These are phyloP conservation scores for Alternaria solani DNA, from an alignment of 2,329 filamentous ascomycete species.

Conservation along the genomic window DNA sequence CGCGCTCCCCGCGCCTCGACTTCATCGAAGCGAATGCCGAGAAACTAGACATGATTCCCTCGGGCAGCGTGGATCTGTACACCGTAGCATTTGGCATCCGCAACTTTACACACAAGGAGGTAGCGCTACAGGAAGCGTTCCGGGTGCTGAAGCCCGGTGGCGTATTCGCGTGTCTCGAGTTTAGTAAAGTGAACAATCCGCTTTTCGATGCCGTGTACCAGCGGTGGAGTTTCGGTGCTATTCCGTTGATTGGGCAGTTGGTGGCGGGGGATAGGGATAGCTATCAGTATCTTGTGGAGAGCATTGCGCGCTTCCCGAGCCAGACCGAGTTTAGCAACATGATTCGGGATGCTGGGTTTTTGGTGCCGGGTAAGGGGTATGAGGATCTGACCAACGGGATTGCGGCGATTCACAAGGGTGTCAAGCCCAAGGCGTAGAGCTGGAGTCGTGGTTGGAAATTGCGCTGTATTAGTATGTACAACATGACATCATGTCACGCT, in stretches of 20 bases:
- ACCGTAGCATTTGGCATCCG: slow-evolving; percentile 97
- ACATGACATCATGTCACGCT: not conserved
- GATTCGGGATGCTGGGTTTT: slow-evolving; percentile 85
- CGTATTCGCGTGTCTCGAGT: slow-evolving; percentile 96
- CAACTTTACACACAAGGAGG: slow-evolving; percentile 93
- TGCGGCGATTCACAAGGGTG: slow-evolving; percentile 94
- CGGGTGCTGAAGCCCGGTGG: slow-evolving; percentile 93
- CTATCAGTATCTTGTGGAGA: slow-evolving; percentile 98
- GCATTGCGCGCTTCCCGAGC: slow-evolving; percentile 89
- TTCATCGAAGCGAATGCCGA: slow-evolving; percentile 95
- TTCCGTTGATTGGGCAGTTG: slow-evolving; percentile 92
- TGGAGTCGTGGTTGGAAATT: not conserved
- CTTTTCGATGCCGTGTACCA: slow-evolving; percentile 89
- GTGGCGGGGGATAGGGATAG: slow-evolving; percentile 93
- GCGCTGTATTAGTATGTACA: not conserved
- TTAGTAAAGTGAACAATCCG: slow-evolving; percentile 81
- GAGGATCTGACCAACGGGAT: slow-evolving; percentile 93
- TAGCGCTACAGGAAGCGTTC: slow-evolving; percentile 81
- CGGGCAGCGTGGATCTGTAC: slow-evolving; percentile 86
- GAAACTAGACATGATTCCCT: slow-evolving; percentile 70
- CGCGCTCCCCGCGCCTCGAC: slow-evolving; percentile 61
- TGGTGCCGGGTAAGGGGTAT: slow-evolving; percentile 75
- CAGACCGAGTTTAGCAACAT: slow-evolving; percentile 85
- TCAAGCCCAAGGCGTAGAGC: slow-evolving; percentile 69
- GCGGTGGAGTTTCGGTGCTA: slow-evolving; percentile 93